phyloP scores from a whole-genome alignment of 148 eudicot species.

The Rhododendron mucronatum region DNA sequence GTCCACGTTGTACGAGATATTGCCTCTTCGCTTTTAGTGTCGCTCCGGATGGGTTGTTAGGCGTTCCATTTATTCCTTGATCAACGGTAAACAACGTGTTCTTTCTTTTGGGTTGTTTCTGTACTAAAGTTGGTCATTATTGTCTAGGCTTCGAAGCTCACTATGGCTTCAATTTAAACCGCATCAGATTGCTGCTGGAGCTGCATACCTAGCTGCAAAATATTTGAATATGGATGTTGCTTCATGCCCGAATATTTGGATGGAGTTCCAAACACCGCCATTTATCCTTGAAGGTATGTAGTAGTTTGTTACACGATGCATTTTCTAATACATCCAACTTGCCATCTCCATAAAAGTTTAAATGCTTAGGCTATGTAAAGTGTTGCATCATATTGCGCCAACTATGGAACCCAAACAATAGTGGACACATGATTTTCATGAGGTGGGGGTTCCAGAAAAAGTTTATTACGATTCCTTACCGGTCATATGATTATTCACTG shows the following conservation, averaged over 20 bases:
- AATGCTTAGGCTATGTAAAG: background rate
- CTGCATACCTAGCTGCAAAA: constrained; percentile 87
- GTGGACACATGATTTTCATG: background rate
- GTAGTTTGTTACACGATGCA: background rate
- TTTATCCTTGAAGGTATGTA: constrained; percentile 61
- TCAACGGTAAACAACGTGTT: background rate
- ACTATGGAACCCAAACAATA: too few relatives aligned
- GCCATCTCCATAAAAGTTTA: background rate
- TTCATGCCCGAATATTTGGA: constrained; percentile 59
- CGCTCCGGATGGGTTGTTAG: constrained; percentile 23
- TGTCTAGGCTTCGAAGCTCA: constrained; percentile 83
- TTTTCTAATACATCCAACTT: background rate
- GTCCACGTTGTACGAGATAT: constrained; percentile 26
- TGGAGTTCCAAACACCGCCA: constrained; percentile 76
- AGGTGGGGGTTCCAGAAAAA: background rate
- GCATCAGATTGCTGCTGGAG: constrained; percentile 96
- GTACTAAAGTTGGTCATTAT: constrained; percentile 1
- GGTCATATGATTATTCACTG: too few relatives aligned
- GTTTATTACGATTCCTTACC: background rate
- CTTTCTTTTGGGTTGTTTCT: constrained; percentile 1
- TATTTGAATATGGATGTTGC: constrained; percentile 67
- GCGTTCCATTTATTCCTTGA: background rate
- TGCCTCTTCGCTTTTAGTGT: constrained; percentile 17
- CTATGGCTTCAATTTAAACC: constrained; percentile 98
- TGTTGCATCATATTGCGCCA: too few relatives aligned